Evolutionary conservation across 345 rosid species (phyloP).

Genomic region (Carallia pectinifolia): DNA sequence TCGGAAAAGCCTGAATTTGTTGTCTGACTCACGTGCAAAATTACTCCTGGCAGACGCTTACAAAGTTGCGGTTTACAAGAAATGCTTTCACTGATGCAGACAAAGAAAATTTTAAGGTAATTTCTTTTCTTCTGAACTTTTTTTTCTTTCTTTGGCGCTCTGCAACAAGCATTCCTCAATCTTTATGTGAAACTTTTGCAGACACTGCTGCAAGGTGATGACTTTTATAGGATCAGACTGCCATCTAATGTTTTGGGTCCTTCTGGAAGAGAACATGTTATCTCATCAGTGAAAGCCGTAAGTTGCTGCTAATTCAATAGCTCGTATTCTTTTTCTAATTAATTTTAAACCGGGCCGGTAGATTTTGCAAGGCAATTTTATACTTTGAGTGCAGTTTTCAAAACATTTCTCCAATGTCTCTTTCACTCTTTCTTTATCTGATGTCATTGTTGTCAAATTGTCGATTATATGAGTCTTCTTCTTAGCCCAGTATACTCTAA

Average conservation of each 20-base stretch:
- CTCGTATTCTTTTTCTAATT: neutral
- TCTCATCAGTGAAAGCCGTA: conserved; percentile 89
- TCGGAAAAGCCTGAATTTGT: neutral
- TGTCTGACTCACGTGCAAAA: neutral
- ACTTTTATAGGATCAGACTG: conserved; percentile 80
- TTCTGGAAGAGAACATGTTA: conserved; percentile 66
- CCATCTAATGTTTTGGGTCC: conserved; percentile 83
- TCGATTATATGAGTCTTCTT: neutral
- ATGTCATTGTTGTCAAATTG: neutral
- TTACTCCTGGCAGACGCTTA: conserved; percentile 53
- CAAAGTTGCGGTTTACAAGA: conserved; percentile 86
- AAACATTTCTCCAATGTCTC: neutral
- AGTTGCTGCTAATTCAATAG: conserved; percentile 24
- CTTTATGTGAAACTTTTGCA: conserved; percentile 26
- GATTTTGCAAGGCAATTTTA: neutral
- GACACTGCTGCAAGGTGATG: conserved; percentile 75
- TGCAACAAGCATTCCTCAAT: neutral
- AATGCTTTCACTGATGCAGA: conserved; percentile 56
- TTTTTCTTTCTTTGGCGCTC: conserved; percentile 1
- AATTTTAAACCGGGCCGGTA: neutral
- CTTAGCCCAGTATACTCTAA: neutral
- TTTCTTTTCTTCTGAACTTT: neutral
- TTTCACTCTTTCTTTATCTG: neutral
- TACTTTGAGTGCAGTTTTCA: neutral
- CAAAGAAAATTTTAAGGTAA: conserved; percentile 70